A percentile compares a stretch with the other conserved stretches of the same genome.
Evolutionary conservation across 441 rosid species (phyloP).

Genomic region (Corymbia citriodora): DNA sequence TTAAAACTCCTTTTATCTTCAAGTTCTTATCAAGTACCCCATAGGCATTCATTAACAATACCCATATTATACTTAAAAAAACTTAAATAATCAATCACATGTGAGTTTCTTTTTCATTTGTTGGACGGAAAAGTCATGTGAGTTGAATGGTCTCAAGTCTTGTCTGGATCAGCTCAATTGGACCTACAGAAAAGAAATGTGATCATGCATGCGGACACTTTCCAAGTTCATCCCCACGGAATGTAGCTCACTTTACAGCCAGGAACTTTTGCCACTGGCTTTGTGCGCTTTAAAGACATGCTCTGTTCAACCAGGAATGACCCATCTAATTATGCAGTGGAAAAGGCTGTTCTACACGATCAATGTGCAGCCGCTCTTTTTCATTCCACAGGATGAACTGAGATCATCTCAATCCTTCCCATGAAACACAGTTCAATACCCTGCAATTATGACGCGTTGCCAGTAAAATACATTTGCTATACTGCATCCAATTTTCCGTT

Average conservation of each 20-base stretch:
- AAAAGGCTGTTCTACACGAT: background rate
- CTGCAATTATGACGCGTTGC: rapidly evolving
- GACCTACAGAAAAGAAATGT: background rate
- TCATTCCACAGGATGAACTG: background rate
- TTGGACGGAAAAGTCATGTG: background rate
- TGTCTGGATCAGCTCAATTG: background rate
- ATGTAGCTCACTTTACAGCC: background rate
- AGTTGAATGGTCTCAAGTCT: background rate
- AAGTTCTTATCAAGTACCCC: background rate
- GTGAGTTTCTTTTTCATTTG: background rate
- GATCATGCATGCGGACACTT: background rate
- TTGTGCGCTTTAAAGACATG: background rate
- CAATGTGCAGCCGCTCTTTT: background rate
- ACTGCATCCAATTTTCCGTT: background rate
- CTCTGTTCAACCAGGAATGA: background rate
- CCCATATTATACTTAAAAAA: background rate
- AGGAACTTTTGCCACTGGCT: background rate
- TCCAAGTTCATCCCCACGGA: background rate
- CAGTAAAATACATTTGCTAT: background rate
- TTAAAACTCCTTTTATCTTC: background rate
- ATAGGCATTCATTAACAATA: background rate
- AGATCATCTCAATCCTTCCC: background rate
- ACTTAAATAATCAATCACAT: background rate
- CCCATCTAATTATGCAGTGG: background rate
- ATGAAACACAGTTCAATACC: background rate